Evolutionary conservation across 768 basidiomycete genomes (phyloP), one percentile per base, ranked within the genome.

Genomic region (Leccinum variicolor): DNA sequence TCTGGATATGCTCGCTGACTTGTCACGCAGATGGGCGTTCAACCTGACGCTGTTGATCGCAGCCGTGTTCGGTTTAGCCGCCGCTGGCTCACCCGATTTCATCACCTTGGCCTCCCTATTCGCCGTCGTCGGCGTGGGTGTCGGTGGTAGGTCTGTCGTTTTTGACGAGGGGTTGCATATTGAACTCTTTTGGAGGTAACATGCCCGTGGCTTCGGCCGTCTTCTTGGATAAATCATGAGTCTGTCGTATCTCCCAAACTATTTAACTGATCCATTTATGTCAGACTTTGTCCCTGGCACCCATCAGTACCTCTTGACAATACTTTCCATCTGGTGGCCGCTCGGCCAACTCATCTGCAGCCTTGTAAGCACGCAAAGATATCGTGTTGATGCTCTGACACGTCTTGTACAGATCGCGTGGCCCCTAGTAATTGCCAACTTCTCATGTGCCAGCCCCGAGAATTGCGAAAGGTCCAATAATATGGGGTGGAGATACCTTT

Each of bases 401-500:
- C 6, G 5, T 17, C 3, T 4, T 17, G 17, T 45, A 23, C 41
- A 82, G 81, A 64, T 86, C 57, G 83, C 84, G 0, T 85, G 84
- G 84, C 82, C 84, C 3, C 66, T 86, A 25, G n/a, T n/a, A n/a
- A 81, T 85, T 15, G 74, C 80, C 14, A 80, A 82, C 60, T 78
- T 79, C 58, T 81, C 84, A 7, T 85, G 84, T 58, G 54, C 75
- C 0, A 61, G 67, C 3, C 17, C 71, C 0, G 57, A 56, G 6
- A 62, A 71, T 3, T 81, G 81, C 59, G 57, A 74, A 36, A 76
- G 72, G 50, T 66, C 74, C 3, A 60, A 79, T 19, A 86, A 85
- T 62, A 85, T 82, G 84, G 84, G 85, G 23, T 86, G 85, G 84
- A 74, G 85, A 28, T 85, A 85, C 63, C 76, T 84, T 25, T 69